Evolutionary conservation across 2,329 filamentous ascomycete genomes (phyloP).

Genomic region (Amauroascus verrucosus): DNA sequence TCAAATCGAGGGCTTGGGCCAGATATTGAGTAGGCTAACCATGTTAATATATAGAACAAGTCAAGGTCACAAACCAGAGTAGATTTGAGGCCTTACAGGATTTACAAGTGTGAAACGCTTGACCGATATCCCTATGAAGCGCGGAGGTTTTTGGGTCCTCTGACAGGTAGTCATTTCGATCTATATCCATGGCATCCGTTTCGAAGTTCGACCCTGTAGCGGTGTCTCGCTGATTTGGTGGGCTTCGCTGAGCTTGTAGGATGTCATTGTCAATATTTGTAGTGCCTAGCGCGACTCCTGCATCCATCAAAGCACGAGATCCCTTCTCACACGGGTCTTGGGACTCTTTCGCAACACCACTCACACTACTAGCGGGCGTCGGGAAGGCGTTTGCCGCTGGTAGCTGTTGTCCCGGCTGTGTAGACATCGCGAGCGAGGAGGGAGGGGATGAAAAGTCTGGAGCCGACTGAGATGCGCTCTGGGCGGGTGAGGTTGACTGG

Average conservation of each 20-base stretch:
- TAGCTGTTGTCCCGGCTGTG: constrained; percentile 34
- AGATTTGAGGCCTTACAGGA: constrained; percentile 38
- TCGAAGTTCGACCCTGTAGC: constrained; percentile 12
- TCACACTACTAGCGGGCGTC: constrained; percentile 38
- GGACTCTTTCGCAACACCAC: constrained; percentile 28
- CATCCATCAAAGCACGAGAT: constrained; percentile 13
- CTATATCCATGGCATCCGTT: constrained; percentile 33
- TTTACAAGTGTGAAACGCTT: constrained; percentile 41
- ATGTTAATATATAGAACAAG: constrained; percentile 35
- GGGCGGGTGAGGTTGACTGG: constrained; percentile 36
- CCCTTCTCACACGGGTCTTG: constrained; percentile 16
- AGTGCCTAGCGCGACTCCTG: constrained; percentile 17
- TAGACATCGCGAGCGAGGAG: constrained; percentile 35
- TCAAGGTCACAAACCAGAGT: constrained; percentile 26
- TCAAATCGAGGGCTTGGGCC: constrained; percentile 49
- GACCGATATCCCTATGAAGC: constrained; percentile 38
- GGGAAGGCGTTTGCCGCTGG: constrained; percentile 36
- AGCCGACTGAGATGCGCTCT: constrained; percentile 34
- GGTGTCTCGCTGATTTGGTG: not conserved
- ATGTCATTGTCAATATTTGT: constrained; percentile 17
- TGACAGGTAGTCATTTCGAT: constrained; percentile 23
- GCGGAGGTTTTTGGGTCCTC: constrained; percentile 31
- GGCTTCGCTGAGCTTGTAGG: not conserved
- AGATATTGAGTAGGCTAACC: constrained; percentile 39
- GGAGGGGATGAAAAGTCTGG: constrained; percentile 35